Evolutionary conservation across 192 early-diverging fungal genomes (phyloP).

Genomic region (Coemansia sp.): DNA sequence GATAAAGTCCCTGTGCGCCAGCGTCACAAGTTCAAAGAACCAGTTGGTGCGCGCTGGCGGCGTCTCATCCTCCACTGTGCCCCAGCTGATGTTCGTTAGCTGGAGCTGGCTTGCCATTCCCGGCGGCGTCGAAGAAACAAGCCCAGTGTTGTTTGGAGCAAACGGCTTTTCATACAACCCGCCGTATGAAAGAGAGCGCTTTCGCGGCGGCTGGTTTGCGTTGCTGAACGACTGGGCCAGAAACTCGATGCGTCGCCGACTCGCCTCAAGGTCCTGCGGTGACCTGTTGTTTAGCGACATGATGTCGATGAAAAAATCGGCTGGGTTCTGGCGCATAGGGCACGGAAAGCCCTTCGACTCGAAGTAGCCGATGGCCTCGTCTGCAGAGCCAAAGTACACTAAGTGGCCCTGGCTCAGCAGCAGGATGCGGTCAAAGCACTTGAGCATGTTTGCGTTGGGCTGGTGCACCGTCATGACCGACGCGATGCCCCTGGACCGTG

Average conservation of each 20-base stretch:
- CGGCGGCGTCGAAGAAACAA: not conserved
- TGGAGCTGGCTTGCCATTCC: slow-evolving; percentile 6
- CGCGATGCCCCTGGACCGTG: slow-evolving; percentile 72
- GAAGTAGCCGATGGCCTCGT: slow-evolving; percentile 68
- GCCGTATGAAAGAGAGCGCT: slow-evolving; percentile 51
- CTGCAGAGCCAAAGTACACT: slow-evolving; percentile 80
- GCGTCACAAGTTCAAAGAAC: slow-evolving; percentile 40
- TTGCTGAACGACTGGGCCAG: slow-evolving; percentile 34
- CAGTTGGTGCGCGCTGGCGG: slow-evolving; percentile 39
- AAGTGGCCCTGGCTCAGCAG: slow-evolving; percentile 78
- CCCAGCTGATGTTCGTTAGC: slow-evolving; percentile 12
- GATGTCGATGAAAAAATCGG: slow-evolving; percentile 69
- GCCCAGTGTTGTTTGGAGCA: slow-evolving; percentile 8
- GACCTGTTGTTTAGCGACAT: slow-evolving; percentile 56
- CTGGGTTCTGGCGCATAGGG: slow-evolving; percentile 87
- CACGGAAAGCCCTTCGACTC: slow-evolving; percentile 74
- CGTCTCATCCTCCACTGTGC: slow-evolving; percentile 15
- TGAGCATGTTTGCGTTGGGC: slow-evolving; percentile 88
- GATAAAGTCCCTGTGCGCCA: slow-evolving; percentile 45
- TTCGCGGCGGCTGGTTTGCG: slow-evolving; percentile 26
- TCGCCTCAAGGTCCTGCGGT: slow-evolving; percentile 37
- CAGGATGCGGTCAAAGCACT: slow-evolving; percentile 86
- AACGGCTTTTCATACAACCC: slow-evolving; percentile 38
- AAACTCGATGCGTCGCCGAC: slow-evolving; percentile 37
- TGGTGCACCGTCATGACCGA: slow-evolving; percentile 95